Evolutionary conservation across 257 asterid species (phyloP).

Genomic region (Solanum tarapatanum): DNA sequence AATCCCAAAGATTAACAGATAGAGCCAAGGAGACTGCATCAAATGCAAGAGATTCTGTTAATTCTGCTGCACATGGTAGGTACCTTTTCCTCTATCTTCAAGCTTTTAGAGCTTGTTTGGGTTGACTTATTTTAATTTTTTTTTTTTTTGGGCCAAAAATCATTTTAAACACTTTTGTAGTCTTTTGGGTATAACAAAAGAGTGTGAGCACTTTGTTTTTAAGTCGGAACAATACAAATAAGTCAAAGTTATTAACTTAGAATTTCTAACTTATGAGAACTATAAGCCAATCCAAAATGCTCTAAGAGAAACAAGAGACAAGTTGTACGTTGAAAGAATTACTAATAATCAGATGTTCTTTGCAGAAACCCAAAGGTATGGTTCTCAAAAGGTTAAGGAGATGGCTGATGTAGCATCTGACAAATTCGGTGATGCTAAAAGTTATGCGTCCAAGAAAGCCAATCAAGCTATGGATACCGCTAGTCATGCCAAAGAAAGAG

Average conservation of each 20-base stretch:
- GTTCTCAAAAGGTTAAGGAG: conserved; percentile 34
- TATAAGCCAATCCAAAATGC: neutral
- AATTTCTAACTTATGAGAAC: neutral
- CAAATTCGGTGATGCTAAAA: conserved; percentile 16
- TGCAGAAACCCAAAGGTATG: conserved; percentile 40
- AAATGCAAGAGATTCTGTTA: conserved; percentile 24
- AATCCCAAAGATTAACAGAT: conserved; percentile 12
- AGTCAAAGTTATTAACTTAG: too few species aligned
- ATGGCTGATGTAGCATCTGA: conserved; percentile 11
- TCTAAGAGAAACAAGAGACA: neutral
- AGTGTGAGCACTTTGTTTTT: neutral
- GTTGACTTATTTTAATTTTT: too few species aligned
- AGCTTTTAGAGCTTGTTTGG: too few species aligned
- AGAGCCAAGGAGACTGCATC: conserved; percentile 35
- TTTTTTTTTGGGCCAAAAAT: too few species aligned
- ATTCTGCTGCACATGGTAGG: conserved; percentile 51
- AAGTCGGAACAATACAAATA: neutral
- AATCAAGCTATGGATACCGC: conserved; percentile 17
- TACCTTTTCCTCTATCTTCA: neutral
- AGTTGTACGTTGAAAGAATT: neutral
- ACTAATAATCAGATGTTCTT: neutral
- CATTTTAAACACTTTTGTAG: too few species aligned
- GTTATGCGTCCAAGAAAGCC: conserved; percentile 18
- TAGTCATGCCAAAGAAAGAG: neutral
- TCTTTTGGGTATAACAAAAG: too few species aligned